These are phyloP conservation scores for Madurella mycetomatis DNA, from an alignment of 2,329 filamentous ascomycete species.

Conservation along the genomic window DNA sequence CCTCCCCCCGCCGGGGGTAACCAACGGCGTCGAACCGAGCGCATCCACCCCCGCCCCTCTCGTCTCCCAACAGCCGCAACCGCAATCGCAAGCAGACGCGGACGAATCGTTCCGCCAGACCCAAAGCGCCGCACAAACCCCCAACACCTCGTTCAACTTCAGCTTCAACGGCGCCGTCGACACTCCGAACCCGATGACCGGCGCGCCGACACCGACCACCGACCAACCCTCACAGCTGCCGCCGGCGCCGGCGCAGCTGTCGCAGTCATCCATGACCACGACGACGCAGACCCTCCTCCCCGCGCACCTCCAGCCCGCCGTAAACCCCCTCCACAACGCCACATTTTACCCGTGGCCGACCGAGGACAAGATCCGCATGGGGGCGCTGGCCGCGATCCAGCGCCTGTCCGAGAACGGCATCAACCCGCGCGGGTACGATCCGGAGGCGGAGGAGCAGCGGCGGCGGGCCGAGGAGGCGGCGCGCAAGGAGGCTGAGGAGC, in stretches of 20 bases:
- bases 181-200: conserved; percentile 1
- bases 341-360: conserved; percentile 75
- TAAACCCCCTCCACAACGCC: conserved; percentile 53
- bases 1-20: conserved; percentile 58
- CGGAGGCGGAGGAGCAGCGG: conserved; percentile 50
- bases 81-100: conserved; percentile 28
- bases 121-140: conserved; percentile 13
- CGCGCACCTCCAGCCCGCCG: conserved; percentile 42
- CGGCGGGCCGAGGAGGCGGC: conserved; percentile 48
- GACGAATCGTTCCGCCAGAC: conserved; percentile 30
- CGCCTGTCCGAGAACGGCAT: conserved; percentile 57
- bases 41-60: conserved; percentile 24
- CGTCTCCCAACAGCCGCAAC: conserved; percentile 19
- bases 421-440: conserved; percentile 58
- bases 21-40: conserved; percentile 35
- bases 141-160: conserved; percentile 19
- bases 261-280: too few relatives aligned
- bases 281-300: conserved; percentile 44
- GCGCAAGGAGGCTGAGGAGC: conserved; percentile 47
- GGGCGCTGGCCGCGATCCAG: conserved; percentile 63
- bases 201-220: conserved; percentile 1
- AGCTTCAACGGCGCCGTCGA: conserved; percentile 10
- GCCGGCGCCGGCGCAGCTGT: conserved; percentile 28
- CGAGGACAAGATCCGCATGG: conserved; percentile 63
- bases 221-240: conserved; percentile 13